A percentile compares a stretch with the other conserved stretches of the same genome.
These are phyloP conservation scores for Hemileccinum impolitum DNA, from an alignment of 768 basidiomycete genomes.

Conservation along the genomic window DNA sequence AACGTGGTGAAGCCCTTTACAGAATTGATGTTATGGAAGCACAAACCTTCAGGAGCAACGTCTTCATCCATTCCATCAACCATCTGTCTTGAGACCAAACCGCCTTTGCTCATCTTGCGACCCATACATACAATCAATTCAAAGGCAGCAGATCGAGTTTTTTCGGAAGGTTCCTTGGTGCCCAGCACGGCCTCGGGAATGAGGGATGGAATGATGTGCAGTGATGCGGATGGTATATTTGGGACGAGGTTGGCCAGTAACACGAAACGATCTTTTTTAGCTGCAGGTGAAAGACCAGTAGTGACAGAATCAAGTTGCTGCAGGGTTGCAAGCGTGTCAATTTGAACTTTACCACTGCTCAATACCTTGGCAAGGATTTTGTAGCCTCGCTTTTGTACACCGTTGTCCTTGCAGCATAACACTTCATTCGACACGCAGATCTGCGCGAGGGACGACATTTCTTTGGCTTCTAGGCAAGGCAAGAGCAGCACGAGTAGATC, in stretches of 20 bases:
- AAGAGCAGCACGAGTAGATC: conserved; percentile 86
- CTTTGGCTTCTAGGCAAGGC: conserved; percentile 62
- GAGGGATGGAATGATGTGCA: conserved; percentile 84
- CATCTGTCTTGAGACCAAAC: conserved; percentile 71
- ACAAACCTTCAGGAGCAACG: conserved; percentile 40
- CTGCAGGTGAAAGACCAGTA: conserved; percentile 69
- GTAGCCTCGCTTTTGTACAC: conserved; percentile 94
- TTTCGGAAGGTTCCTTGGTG: conserved; percentile 96
- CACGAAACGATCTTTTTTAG: conserved; percentile 90
- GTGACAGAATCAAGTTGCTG: conserved; percentile 62
- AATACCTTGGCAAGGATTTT: conserved; percentile 76
- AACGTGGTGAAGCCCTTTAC: conserved; percentile 4
- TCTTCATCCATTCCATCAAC: conserved; percentile 85
- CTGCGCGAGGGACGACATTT: conserved; percentile 63
- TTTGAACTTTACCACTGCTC: conserved; percentile 55
- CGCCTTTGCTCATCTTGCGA: conserved; percentile 84
- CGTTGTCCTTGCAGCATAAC: conserved; percentile 75
- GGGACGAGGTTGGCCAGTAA: conserved; percentile 70
- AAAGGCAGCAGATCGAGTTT: conserved; percentile 84
- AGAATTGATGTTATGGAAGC: neutral
- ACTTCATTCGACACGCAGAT: conserved; percentile 67
- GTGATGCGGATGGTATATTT: conserved; percentile 58
- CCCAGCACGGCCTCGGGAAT: conserved; percentile 94
- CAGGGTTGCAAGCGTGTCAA: conserved; percentile 58
- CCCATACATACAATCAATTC: conserved; percentile 91